Evolutionary conservation across 495 filamentous ascomycete genomes (phyloP).

Genomic region (Opeltia flavorubescens): DNA sequence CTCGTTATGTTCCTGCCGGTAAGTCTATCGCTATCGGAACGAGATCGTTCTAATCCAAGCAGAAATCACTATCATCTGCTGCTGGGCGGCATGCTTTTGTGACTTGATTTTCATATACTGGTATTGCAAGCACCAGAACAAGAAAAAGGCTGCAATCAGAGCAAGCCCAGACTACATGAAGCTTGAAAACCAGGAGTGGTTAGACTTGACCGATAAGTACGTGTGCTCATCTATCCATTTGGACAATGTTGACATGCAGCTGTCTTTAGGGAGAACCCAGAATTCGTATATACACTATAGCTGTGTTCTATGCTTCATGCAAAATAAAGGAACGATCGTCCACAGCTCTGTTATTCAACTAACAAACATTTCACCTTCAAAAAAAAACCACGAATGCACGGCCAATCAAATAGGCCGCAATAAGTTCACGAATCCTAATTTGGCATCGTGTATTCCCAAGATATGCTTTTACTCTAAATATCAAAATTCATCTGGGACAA

Average conservation of each 20-base stretch:
- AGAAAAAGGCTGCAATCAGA: conserved; percentile 40
- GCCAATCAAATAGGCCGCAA: too few relatives aligned
- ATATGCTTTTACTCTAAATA: too few relatives aligned
- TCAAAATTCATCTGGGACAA: too few relatives aligned
- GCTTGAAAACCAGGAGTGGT: conserved; percentile 53
- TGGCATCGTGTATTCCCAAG: too few relatives aligned
- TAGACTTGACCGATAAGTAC: conserved; percentile 41
- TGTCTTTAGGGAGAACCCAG: conserved; percentile 23
- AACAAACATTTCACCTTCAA: too few relatives aligned
- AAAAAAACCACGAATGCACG: too few relatives aligned
- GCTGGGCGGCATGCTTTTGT: conserved; percentile 39
- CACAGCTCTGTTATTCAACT: too few relatives aligned
- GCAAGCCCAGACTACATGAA: conserved; percentile 44
- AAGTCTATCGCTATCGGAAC: neutral
- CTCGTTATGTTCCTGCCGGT: conserved; percentile 40
- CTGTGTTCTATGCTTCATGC: conserved; percentile 1
- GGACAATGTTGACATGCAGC: conserved; percentile 19
- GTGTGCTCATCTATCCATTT: neutral
- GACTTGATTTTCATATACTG: conserved; percentile 47
- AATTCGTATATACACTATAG: conserved; percentile 25
- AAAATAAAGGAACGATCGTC: too few relatives aligned
- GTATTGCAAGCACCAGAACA: conserved; percentile 48
- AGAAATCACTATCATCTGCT: conserved; percentile 55
- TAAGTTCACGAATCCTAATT: too few relatives aligned
- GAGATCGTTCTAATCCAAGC: conserved; percentile 17